These are phyloP conservation scores for Ophiostoma pallidulum DNA, from an alignment of 2,329 filamentous ascomycete genomes.

Conservation along the genomic window DNA sequence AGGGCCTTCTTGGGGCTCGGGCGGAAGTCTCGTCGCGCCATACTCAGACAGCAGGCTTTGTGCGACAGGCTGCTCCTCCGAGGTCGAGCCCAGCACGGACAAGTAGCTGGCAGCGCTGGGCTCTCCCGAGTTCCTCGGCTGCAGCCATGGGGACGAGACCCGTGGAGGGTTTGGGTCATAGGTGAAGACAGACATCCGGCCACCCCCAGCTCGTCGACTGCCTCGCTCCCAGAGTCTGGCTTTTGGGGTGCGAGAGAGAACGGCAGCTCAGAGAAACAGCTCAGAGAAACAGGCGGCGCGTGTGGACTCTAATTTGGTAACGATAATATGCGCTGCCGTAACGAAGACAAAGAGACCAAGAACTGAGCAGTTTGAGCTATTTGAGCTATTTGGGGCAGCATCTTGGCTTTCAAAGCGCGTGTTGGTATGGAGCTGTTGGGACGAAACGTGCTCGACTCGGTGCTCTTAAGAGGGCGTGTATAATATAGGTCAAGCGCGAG, in stretches of 20 bases:
- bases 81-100: slow-evolving; percentile 18
- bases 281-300: not conserved
- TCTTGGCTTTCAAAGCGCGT: slow-evolving; percentile 9
- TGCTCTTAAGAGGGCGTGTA: not conserved
- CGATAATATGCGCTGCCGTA: slow-evolving; percentile 2
- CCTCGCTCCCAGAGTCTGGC: not conserved
- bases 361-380: not conserved
- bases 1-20: slow-evolving; percentile 88
- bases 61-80: slow-evolving; percentile 15
- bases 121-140: slow-evolving; percentile 32
- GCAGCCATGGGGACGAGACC: slow-evolving; percentile 85
- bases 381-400: slow-evolving; percentile 12
- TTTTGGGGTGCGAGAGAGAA: not conserved
- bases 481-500: not conserved
- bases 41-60: slow-evolving; percentile 47
- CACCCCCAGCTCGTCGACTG: not conserved
- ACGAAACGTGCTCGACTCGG: not conserved
- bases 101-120: not conserved
- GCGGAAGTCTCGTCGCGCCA: slow-evolving; percentile 65
- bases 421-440: not conserved
- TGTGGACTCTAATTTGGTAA: not conserved
- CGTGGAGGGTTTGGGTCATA: slow-evolving; percentile 81
- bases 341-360: slow-evolving; percentile 4
- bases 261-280: not conserved
- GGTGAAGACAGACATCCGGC: slow-evolving; percentile 81